Base-by-base conservation (phyloP, 2,329 filamentous ascomycete species). In the Aspergillus jensenii region DNA sequence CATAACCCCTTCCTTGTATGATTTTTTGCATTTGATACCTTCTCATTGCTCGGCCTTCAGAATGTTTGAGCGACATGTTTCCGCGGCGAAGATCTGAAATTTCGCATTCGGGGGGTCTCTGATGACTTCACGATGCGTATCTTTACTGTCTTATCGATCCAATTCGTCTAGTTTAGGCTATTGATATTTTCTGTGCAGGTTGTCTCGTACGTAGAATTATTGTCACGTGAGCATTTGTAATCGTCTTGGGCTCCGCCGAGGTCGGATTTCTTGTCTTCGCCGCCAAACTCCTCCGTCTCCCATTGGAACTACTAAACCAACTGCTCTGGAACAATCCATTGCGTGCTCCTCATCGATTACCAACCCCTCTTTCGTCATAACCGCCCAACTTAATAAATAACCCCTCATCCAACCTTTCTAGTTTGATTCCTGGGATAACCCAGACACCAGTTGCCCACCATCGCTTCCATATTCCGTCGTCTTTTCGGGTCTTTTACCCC, bases 381-480 rank as follows among this genome's bases (percentile, higher is more conserved):
- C 11, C 14, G 12, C 46, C 23, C 21, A 27, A 35, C 35, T 35
- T 15, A 31, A 41, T n/a, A 33, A 47, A 33, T 44, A 35, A 17
- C 53, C 39, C 27, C 40, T 41, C 35, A 21, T 49, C 31, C 23
- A 31, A 23, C n/a, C 27, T 12, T 23, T 8, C 49, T 49, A 7
- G 27, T 39, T 17, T 44, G 12, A 15, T 37, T 37, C 35, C 47
- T 45, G 39, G 52, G 50, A 44, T 51, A 40, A 17, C 45, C 50
- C 51, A 59, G 46, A 49, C 43, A n/a, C 31, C 23, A 39, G 45
- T 54, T 58, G 62, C 62, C 62, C 62, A 87, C 72, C 78, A 86
- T 86, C 80, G 82, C 82, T 69, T 90, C 86, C 79, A 82, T 93
- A 77, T 78, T 90, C 71, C 84, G 87, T 71, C 82, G 85, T 73